Evolutionary conservation across 2,329 filamentous ascomycete species (phyloP), one percentile per base, ranked within the genome.

Genomic region (Lasiodiplodia gonubiensis): DNA sequence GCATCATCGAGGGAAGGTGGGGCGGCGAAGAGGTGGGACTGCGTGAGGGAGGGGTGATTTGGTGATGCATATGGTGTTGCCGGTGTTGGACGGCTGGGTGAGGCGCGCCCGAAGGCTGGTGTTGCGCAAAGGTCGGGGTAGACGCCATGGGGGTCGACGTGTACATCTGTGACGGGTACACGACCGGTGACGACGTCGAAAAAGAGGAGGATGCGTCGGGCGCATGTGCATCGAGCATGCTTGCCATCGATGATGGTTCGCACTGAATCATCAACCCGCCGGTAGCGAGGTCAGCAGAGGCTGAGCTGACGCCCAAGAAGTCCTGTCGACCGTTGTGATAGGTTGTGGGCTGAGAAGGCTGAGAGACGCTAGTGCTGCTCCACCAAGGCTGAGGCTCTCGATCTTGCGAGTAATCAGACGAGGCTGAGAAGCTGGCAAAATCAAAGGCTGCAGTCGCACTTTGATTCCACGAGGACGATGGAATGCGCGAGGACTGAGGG

Each of bases 401-500:
- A 7, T 51, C 42, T n/a, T 66, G 59, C 12, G 70, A 54, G 37
- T 74, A 76, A 2, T 75, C 74, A 1, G 74, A 72, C 66, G 78
- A 74, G 69, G 74, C 70, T 71, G 77, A 73, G 54, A 75, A 77
- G 7, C 69, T 51, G 57, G 51, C 63, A 66, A 76, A 78, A 11
- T 78, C 74, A 16, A 79, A 67, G 25, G 69, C 71, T 5, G 72
- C 69, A 27, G 73, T 72, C 3, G 73, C 68, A 27, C 74, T 73
- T 27, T 74, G 69, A 21, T 69, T 74, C 78, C 77, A 79, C 64
- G 74, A 70, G 30, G 71, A 69, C 69, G 74, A 74, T 18, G 74
- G 68, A 53, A 78, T 69, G 2, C 72, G 71, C 39, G 73, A 69
- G n/a, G 76, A 75, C 46, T 74, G 71, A 49, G 76, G 76, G 64